These are phyloP conservation scores for Tricladium varicosporioides DNA, from an alignment of 2,329 filamentous ascomycete species.

Conservation along the genomic window DNA sequence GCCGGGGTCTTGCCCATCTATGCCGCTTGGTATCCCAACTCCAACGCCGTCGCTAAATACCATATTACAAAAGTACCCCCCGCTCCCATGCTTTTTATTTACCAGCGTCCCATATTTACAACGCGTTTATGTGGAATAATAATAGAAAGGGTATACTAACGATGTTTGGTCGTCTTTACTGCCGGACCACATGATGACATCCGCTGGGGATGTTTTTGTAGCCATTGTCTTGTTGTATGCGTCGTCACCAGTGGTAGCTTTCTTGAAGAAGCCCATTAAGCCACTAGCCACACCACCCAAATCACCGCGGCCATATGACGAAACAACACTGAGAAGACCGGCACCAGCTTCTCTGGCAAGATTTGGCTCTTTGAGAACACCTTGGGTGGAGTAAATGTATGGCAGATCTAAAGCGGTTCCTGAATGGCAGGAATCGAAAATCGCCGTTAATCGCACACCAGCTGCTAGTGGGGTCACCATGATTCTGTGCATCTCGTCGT, in stretches of 20 bases:
- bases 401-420: slow-evolving; percentile 62
- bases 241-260: slow-evolving; percentile 74
- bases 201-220: slow-evolving; percentile 89
- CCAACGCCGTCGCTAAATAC: slow-evolving; percentile 23
- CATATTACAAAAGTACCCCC: neutral
- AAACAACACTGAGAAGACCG: slow-evolving; percentile 57
- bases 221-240: slow-evolving; percentile 76
- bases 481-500: slow-evolving; percentile 76
- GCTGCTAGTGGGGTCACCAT: slow-evolving; percentile 73
- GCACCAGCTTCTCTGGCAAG: slow-evolving; percentile 43
- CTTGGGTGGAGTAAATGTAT: slow-evolving; percentile 52
- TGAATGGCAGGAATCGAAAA: slow-evolving; percentile 67
- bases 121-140: slow-evolving; percentile 64
- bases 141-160: slow-evolving; percentile 50
- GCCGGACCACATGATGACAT: slow-evolving; percentile 96
- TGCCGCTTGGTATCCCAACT: slow-evolving; percentile 21
- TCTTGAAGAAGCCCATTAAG: slow-evolving; percentile 81
- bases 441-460: slow-evolving; percentile 74
- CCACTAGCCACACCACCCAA: slow-evolving; percentile 75
- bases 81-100: slow-evolving; percentile 46
- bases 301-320: slow-evolving; percentile 74
- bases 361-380: slow-evolving; percentile 55
- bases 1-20: slow-evolving; percentile 20
- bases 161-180: slow-evolving; percentile 94
- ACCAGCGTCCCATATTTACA: slow-evolving; percentile 56